phyloP scores from a whole-genome alignment of 2,329 filamentous ascomycete species.

The Exophiala lecanii-corni region DNA sequence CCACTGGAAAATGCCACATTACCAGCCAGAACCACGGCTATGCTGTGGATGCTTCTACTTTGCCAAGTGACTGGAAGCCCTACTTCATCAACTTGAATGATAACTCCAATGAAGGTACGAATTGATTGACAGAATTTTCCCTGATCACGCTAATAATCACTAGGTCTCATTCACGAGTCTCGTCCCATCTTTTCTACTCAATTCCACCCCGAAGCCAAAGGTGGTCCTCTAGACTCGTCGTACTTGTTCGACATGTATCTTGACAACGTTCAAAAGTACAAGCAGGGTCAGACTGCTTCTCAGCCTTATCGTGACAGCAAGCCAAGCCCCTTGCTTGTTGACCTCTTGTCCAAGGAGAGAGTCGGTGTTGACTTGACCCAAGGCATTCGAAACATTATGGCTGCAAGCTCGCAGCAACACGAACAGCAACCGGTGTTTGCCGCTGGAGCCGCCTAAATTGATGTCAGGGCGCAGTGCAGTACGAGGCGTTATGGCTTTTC shows the following conservation, averaged over 20 bases:
- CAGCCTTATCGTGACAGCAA: conserved; percentile 73
- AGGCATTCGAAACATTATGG: conserved; percentile 43
- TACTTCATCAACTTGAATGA: conserved; percentile 99
- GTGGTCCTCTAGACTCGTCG: conserved; percentile 88
- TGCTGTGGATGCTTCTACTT: conserved; percentile 78
- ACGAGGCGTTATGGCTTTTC: conserved; percentile 1
- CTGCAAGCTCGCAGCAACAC: conserved; percentile 12
- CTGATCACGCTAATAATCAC: conserved; percentile 20
- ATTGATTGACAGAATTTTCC: too few relatives aligned
- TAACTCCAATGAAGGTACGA: conserved; percentile 80
- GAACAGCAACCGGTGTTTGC: conserved; percentile 23
- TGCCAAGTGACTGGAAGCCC: conserved; percentile 86
- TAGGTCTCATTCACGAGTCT: conserved; percentile 84
- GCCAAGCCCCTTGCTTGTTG: conserved; percentile 80
- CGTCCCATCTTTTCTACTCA: conserved; percentile 97
- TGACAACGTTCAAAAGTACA: conserved; percentile 83
- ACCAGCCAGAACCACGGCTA: conserved; percentile 99
- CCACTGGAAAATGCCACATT: conserved; percentile 96
- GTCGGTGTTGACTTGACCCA: conserved; percentile 77
- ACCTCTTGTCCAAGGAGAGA: conserved; percentile 88
- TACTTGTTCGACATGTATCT: conserved; percentile 98
- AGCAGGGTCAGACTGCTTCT: conserved; percentile 70
- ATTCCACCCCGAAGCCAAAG: conserved; percentile 98
- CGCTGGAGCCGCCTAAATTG: conserved; percentile 25
- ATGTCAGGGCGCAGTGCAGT: not conserved